Evolutionary conservation across 768 basidiomycete genomes (phyloP).

Genomic region (Psilocybe azurescens): DNA sequence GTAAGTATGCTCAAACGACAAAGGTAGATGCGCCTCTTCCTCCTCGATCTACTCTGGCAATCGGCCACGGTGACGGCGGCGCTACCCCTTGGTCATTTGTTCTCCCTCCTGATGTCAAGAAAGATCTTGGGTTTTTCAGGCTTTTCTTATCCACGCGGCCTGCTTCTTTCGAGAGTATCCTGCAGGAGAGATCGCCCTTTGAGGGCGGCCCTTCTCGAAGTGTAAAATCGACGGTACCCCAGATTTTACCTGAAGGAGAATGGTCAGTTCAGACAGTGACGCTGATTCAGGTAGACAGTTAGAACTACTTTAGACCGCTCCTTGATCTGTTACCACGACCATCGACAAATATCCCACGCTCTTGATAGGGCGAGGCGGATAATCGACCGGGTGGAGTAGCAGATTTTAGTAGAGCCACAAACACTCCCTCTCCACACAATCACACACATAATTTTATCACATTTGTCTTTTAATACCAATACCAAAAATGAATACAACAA

Average conservation of each 20-base stretch:
- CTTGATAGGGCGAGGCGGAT: neutral
- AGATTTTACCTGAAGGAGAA: neutral
- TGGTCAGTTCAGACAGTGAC: conserved; percentile 13
- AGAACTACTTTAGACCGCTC: neutral
- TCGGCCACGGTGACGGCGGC: conserved; percentile 48
- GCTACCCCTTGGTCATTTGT: conserved; percentile 34
- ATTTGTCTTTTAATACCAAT: neutral
- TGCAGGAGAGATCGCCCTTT: conserved; percentile 24
- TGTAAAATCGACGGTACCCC: neutral
- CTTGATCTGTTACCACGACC: neutral
- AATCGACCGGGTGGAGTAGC: neutral
- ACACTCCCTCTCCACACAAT: neutral
- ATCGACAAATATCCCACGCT: neutral
- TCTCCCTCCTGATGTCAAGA: conserved; percentile 31
- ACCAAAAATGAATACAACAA: neutral
- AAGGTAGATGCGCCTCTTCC: conserved; percentile 32
- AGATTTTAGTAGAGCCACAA: neutral
- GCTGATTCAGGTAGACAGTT: neutral
- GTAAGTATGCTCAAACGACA: conserved; percentile 22
- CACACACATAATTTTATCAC: neutral
- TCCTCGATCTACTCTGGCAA: conserved; percentile 30
- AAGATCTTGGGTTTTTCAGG: conserved; percentile 50
- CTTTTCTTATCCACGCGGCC: conserved; percentile 44
- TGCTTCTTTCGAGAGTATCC: conserved; percentile 38
- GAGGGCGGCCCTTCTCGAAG: neutral